Conservation (phyloP, 305 asterid genomes). For the Fraxinus nigra region DNA sequence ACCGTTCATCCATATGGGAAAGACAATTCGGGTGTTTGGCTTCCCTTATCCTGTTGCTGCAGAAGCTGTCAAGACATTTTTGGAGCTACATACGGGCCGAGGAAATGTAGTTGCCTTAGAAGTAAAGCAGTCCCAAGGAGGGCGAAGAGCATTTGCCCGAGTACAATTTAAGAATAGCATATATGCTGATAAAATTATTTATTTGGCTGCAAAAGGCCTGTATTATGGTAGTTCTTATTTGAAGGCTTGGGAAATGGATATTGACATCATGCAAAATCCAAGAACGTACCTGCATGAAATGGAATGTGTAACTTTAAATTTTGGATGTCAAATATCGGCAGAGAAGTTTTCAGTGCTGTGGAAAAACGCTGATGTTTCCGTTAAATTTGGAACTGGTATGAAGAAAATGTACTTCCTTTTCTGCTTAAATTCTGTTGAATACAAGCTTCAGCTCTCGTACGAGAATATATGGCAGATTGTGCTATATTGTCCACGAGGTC, state of each 20-base stretch:
- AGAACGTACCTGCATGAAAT: slow-evolving; percentile 31
- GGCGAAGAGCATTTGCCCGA: slow-evolving; percentile 54
- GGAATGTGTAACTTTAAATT: slow-evolving; percentile 42
- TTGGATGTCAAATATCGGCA: slow-evolving; percentile 64
- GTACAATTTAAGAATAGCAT: slow-evolving; percentile 46
- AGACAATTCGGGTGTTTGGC: slow-evolving; percentile 54
- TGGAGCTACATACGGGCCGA: slow-evolving; percentile 45
- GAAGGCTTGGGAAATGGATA: slow-evolving; percentile 42
- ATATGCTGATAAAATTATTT: slow-evolving; percentile 36
- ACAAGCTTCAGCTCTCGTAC: slow-evolving; percentile 66
- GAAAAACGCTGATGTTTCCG: slow-evolving; percentile 33
- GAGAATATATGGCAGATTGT: slow-evolving; percentile 71
- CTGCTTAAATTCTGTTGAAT: slow-evolving; percentile 23
- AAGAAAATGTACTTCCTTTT: slow-evolving; percentile 52
- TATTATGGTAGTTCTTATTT: slow-evolving; percentile 50
- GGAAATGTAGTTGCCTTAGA: slow-evolving; percentile 62
- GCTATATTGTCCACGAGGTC: slow-evolving; percentile 34
- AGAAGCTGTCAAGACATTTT: slow-evolving; percentile 31
- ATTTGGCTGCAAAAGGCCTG: slow-evolving; percentile 33
- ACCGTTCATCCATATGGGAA: slow-evolving; percentile 40
- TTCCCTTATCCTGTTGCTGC: slow-evolving; percentile 52
- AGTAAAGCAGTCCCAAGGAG: slow-evolving; percentile 41
- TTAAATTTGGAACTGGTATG: slow-evolving; percentile 58
- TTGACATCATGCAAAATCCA: slow-evolving; percentile 32
- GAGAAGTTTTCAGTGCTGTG: slow-evolving; percentile 57